A percentile compares a stretch with the other conserved stretches of the same genome.
phyloP scores from a whole-genome alignment of 257 asterid genomes.

The Nicotiana obtusifolia region DNA sequence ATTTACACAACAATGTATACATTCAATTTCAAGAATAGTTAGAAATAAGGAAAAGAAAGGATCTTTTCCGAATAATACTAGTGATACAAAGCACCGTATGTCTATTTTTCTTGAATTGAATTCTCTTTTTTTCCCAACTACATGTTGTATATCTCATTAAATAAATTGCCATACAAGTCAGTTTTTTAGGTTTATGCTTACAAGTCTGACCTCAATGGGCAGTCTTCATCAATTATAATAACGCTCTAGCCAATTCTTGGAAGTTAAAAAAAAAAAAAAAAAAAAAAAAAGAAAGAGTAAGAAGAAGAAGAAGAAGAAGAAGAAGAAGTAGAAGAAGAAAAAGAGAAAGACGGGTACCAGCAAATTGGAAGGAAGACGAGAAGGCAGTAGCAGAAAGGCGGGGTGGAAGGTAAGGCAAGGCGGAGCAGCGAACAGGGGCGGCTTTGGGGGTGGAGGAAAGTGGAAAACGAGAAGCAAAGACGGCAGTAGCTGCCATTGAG shows the following conservation, averaged over 20 bases:
- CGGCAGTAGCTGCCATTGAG: conserved; percentile 90
- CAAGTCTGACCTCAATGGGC: background rate
- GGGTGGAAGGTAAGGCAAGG: conserved; percentile 52
- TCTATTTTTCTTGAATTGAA: background rate
- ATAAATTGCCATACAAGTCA: background rate
- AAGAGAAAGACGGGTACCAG: conserved; percentile 38
- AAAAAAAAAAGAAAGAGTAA: no score
- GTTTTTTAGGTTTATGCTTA: background rate
- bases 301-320: background rate
- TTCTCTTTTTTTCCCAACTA: background rate
- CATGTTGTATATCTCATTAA: background rate
- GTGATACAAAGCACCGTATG: background rate
- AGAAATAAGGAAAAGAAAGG: background rate
- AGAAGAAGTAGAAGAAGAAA: background rate
- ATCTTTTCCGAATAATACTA: background rate
- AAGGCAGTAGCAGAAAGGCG: conserved; percentile 25
- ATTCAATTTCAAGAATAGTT: background rate
- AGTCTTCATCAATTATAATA: background rate
- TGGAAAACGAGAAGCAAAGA: conserved; percentile 48
- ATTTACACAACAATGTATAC: background rate
- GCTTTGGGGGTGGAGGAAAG: conserved; percentile 21
- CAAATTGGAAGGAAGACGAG: conserved; percentile 40
- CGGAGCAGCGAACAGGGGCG: conserved; percentile 32
- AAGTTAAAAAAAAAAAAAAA: background rate
- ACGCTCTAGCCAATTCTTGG: background rate